Base-by-base conservation (phyloP, 2,329 filamentous ascomycete genomes). In the Colletotrichum spaethianum region DNA sequence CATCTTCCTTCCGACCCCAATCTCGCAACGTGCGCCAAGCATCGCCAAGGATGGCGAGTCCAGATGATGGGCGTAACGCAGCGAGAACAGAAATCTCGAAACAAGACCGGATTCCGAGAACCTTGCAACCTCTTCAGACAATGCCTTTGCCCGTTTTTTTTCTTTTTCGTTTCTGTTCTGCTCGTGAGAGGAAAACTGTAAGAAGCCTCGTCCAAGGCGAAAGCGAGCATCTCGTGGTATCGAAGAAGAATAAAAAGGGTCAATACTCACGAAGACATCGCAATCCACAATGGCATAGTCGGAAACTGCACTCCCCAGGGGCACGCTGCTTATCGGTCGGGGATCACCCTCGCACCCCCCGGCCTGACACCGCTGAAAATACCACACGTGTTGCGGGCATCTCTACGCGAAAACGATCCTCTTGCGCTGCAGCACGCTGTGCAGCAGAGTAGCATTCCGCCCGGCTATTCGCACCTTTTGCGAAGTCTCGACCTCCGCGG, bases 11-110 rank as follows among this genome's bases (percentile, higher is more conserved):
- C 38, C 68, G 31, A 61, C 56, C 56, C 61, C 63, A 67, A 67
- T 67, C 52, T 72, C 53, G 53, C 70, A 70, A 70, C 70, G 70
- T 72, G 65, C 59, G 65, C 65, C 70, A 72, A 72, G 69, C 50
- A 55, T 33, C 59, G 65, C 65, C 69, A 72, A 72, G 69, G 50
- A 64, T 20, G 33, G 42, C 64, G 70, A 72, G 23, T 69, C 60
- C 59, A 70, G 70, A 72, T 70, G 70, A 72, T 61, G 65, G 70
- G 20, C 40, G 28, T 23, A 12, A 28, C 36, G 50, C n/a, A 16
- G 44, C 12, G 20, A 23, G 63, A 23, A 33, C 20, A 69, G 38
- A 46, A n/a, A 48, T 60, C 59, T 56, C 60, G 70, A 72, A 72
- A 72, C 70, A 69, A 26, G 59, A 48, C 36, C 64, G 50, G 59